These are phyloP conservation scores for Pilaira anomala DNA, from an alignment of 192 early-diverging fungal species.

Conservation along the genomic window DNA sequence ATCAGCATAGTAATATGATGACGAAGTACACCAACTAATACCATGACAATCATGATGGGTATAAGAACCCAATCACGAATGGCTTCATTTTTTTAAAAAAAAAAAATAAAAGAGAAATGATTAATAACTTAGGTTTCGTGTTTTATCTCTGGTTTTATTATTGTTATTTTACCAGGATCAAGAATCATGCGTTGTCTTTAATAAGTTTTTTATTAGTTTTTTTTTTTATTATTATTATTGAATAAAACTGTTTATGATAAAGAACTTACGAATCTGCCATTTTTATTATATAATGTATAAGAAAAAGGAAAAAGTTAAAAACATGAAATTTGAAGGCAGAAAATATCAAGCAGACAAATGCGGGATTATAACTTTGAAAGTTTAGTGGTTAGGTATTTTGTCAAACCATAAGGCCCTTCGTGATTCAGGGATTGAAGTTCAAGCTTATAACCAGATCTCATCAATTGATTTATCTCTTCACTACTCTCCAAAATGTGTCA, in stretches of 20 bases:
- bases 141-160: too few species aligned
- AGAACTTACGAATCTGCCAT: constrained; percentile 18
- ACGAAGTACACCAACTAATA: constrained; percentile 91
- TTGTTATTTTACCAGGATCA: constrained; percentile 26
- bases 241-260: background rate
- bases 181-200: constrained; percentile 31
- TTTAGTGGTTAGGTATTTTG: background rate
- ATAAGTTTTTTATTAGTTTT: too few species aligned
- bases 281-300: background rate
- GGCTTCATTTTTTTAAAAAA: constrained; percentile 36
- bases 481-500: background rate
- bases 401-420: constrained; percentile 11
- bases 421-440: constrained; percentile 18
- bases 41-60: constrained; percentile 97
- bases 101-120: too few species aligned
- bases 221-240: background rate
- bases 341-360: too few species aligned
- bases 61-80: constrained; percentile 93
- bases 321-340: too few species aligned
- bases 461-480: constrained; percentile 2
- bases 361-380: background rate
- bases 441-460: constrained; percentile 2
- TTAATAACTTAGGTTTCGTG: too few species aligned
- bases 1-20: constrained; percentile 91
- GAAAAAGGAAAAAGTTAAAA: too few species aligned